These are phyloP conservation scores for Lumnitzera littorea DNA, from an alignment of 345 rosid species.

Conservation along the genomic window DNA sequence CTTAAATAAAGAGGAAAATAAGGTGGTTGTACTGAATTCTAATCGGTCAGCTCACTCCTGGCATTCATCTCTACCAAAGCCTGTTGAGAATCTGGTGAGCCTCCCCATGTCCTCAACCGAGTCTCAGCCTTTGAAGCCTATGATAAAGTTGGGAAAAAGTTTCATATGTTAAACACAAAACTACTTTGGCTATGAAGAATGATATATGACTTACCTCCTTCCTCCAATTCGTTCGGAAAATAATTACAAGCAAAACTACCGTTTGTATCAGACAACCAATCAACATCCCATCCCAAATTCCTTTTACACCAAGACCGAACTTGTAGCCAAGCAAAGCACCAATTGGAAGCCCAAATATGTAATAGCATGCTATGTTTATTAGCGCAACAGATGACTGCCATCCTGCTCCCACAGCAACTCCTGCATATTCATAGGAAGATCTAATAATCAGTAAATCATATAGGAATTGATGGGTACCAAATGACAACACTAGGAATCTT, in stretches of 20 bases:
- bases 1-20: too few relatives aligned
- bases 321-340: conserved; percentile 40
- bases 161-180: neutral
- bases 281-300: conserved; percentile 59
- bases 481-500: too few relatives aligned
- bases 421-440: conserved; percentile 17
- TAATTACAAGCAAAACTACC: conserved; percentile 18
- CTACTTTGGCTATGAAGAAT: neutral
- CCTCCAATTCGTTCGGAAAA: conserved; percentile 32
- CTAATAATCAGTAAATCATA: too few relatives aligned
- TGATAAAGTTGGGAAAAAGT: neutral
- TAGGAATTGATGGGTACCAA: too few relatives aligned
- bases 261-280: conserved; percentile 34
- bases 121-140: conserved; percentile 32
- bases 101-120: conserved; percentile 31
- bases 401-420: conserved; percentile 61
- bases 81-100: conserved; percentile 11
- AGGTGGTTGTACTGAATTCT: neutral
- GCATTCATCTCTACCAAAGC: conserved; percentile 7
- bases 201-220: conserved; percentile 29
- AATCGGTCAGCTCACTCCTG: neutral
- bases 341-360: conserved; percentile 36
- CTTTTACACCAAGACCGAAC: conserved; percentile 24
- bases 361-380: conserved; percentile 38
- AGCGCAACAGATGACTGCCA: conserved; percentile 43